Conservation (phyloP, 345 rosid species). For the Brassica incana region DNA sequence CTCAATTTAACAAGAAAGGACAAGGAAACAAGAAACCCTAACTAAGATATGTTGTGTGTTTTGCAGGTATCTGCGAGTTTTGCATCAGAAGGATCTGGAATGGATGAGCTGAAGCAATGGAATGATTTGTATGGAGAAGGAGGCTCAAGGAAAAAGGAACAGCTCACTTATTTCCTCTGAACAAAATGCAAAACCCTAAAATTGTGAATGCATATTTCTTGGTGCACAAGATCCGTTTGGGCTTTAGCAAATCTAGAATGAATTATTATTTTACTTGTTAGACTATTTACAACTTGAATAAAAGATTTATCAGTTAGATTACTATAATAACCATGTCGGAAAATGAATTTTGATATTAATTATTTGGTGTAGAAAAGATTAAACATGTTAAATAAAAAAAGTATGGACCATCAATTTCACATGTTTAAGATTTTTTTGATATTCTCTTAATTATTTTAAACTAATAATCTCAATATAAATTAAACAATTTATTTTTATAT, state of each 20-base stretch:
- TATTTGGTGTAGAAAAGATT: no score
- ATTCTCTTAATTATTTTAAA: no score
- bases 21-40: slow-evolving; percentile 1
- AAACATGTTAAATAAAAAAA: no score
- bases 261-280: slow-evolving; percentile 8
- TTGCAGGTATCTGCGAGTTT: slow-evolving; percentile 87
- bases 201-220: slow-evolving; percentile 17
- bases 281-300: background rate
- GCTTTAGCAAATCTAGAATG: background rate
- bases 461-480: no score
- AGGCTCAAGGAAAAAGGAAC: slow-evolving; percentile 74
- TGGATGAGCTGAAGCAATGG: slow-evolving; percentile 89
- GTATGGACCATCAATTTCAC: no score
- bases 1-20: background rate
- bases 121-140: slow-evolving; percentile 89
- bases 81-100: slow-evolving; percentile 73
- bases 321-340: no score
- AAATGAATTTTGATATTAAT: no score
- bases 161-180: slow-evolving; percentile 50
- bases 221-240: slow-evolving; percentile 21
- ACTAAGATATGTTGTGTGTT: slow-evolving; percentile 1
- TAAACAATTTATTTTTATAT: no score
- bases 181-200: background rate
- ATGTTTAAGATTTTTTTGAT: no score
- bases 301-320: no score